These are phyloP conservation scores for Phytophthora sojae DNA, from an alignment of 352 stramenopile species.

Conservation along the genomic window DNA sequence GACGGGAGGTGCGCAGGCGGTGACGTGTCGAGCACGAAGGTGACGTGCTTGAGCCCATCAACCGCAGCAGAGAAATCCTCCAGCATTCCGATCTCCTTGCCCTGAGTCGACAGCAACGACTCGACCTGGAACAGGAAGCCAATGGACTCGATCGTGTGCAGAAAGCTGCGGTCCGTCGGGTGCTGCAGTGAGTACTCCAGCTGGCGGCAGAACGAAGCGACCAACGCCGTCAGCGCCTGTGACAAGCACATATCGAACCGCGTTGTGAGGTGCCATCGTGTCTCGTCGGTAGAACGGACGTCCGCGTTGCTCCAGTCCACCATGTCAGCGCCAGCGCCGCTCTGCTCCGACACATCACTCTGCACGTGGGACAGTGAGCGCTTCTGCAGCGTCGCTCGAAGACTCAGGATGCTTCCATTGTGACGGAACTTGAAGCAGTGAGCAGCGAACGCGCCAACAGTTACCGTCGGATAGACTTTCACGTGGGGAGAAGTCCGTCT, in stretches of 20 bases:
- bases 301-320: constrained; percentile 69
- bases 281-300: constrained; percentile 61
- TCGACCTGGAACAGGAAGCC: constrained; percentile 92
- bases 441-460: constrained; percentile 81
- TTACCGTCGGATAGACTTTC: constrained; percentile 75
- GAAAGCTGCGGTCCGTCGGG: constrained; percentile 58
- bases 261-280: constrained; percentile 81
- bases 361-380: constrained; percentile 56
- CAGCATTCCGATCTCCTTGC: constrained; percentile 97
- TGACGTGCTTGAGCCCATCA: constrained; percentile 76
- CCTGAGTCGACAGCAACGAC: constrained; percentile 93
- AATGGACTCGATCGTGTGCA: constrained; percentile 69
- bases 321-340: constrained; percentile 17
- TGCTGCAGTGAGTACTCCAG: constrained; percentile 79
- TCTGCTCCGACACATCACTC: constrained; percentile 54
- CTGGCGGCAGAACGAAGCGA: constrained; percentile 77
- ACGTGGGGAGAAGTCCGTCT: constrained; percentile 68
- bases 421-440: constrained; percentile 89
- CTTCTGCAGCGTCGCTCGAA: constrained; percentile 69
- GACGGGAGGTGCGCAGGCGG: constrained; percentile 66
- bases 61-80: constrained; percentile 87
- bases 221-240: constrained; percentile 76
- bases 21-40: constrained; percentile 73
- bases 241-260: constrained; percentile 83
- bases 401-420: constrained; percentile 70